phyloP scores from a whole-genome alignment of 352 stramenopile species.

The Phytophthora syringae region DNA sequence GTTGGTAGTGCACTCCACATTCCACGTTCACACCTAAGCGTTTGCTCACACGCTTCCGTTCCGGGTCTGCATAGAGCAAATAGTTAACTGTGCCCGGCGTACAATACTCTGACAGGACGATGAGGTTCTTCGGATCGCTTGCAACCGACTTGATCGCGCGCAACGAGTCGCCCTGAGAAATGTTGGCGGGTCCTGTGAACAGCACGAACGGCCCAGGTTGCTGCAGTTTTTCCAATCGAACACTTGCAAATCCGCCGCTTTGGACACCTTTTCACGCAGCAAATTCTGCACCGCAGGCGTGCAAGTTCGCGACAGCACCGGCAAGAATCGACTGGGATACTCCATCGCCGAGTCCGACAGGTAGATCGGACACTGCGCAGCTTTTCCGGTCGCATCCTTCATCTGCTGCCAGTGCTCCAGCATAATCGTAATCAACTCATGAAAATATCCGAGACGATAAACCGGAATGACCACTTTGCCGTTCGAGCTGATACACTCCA shows the following conservation, averaged over 20 bases:
- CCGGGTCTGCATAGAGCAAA: conserved; percentile 77
- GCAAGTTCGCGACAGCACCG: conserved; percentile 71
- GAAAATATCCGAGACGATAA: conserved; percentile 79
- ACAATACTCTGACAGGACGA: conserved; percentile 86
- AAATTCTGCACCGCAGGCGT: conserved; percentile 48
- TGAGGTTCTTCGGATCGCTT: conserved; percentile 79
- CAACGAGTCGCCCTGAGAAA: conserved; percentile 73
- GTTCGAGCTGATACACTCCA: conserved; percentile 74
- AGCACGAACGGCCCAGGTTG: conserved; percentile 75
- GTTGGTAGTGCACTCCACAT: conserved; percentile 87
- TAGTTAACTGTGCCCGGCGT: conserved; percentile 85
- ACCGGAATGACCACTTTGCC: conserved; percentile 89
- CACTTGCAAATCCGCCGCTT: conserved; percentile 36
- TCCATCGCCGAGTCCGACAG: conserved; percentile 69
- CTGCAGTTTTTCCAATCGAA: conserved; percentile 81
- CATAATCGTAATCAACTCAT: conserved; percentile 79
- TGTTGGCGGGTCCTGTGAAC: conserved; percentile 81
- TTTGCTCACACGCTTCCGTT: conserved; percentile 76
- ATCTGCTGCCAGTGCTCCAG: conserved; percentile 78
- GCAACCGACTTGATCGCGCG: conserved; percentile 68
- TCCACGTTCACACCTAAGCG: conserved; percentile 66
- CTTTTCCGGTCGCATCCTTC: conserved; percentile 32
- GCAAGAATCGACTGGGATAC: conserved; percentile 60
- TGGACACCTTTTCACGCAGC: conserved; percentile 32
- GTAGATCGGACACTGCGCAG: conserved; percentile 62